phyloP scores from a whole-genome alignment of 768 basidiomycete genomes.

The Mycena maculata region DNA sequence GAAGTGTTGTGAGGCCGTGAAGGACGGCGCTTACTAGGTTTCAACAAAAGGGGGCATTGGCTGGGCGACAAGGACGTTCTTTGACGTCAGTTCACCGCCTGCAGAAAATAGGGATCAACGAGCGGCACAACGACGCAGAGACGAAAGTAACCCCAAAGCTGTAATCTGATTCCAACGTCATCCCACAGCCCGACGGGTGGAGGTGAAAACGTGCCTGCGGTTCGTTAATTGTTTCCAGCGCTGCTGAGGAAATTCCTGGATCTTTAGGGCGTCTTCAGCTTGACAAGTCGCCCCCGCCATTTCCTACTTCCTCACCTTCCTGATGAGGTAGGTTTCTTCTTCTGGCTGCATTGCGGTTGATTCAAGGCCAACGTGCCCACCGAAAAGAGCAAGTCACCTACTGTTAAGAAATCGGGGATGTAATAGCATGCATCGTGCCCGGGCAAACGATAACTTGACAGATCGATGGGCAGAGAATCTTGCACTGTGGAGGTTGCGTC shows the following conservation, averaged over 20 bases:
- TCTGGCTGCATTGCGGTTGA: slow-evolving; percentile 51
- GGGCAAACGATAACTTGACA: slow-evolving; percentile 47
- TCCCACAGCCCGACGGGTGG: not conserved
- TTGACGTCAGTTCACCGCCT: slow-evolving; percentile 82
- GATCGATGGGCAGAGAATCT: slow-evolving; percentile 26
- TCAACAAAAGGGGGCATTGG: slow-evolving; percentile 77
- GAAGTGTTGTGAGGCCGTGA: slow-evolving; percentile 3
- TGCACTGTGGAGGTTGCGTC: not conserved
- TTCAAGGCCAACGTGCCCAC: slow-evolving; percentile 9
- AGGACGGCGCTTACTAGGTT: slow-evolving; percentile 68
- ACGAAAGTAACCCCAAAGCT: slow-evolving; percentile 71
- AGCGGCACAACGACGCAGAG: slow-evolving; percentile 11
- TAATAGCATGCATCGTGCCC: slow-evolving; percentile 66
- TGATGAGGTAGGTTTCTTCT: slow-evolving; percentile 82
- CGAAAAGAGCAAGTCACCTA: slow-evolving; percentile 36
- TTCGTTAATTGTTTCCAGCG: slow-evolving; percentile 85
- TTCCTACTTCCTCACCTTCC: slow-evolving; percentile 66
- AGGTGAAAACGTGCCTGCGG: slow-evolving; percentile 63
- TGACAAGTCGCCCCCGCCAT: not conserved
- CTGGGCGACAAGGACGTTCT: slow-evolving; percentile 75
- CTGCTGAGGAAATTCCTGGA: slow-evolving; percentile 79
- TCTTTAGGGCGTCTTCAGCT: slow-evolving; percentile 56
- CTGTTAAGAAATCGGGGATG: slow-evolving; percentile 80
- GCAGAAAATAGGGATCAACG: slow-evolving; percentile 18
- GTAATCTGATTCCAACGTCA: slow-evolving; percentile 60